Evolutionary conservation across 192 early-diverging fungal genomes (phyloP).

Genomic region (Linnemannia hyalina): DNA sequence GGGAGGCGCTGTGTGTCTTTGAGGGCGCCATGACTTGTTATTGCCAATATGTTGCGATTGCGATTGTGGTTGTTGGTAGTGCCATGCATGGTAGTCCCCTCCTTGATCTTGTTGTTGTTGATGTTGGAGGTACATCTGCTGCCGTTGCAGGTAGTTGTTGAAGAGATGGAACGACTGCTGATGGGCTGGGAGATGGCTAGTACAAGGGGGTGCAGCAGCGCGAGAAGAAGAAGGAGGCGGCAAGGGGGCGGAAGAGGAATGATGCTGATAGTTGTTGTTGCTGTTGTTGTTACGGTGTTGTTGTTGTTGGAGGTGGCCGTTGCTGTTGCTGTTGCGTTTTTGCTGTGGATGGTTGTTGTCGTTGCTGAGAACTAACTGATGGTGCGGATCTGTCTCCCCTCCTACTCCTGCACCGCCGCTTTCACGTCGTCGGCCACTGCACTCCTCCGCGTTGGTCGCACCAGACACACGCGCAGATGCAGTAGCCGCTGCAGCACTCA

Average conservation of each 20-base stretch:
- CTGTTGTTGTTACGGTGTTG: neutral
- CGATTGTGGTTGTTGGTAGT: constrained; percentile 1
- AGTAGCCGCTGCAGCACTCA: neutral
- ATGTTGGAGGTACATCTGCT: constrained; percentile 1
- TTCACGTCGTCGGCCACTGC: neutral
- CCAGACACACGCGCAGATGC: neutral
- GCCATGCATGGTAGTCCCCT: neutral
- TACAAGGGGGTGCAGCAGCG: neutral
- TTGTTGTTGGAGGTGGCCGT: neutral
- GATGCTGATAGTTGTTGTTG: constrained; percentile 1
- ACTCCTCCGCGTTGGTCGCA: neutral
- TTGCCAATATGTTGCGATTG: neutral
- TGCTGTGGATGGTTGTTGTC: neutral
- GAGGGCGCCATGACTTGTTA: neutral
- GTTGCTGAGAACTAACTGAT: neutral
- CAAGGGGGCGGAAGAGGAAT: neutral
- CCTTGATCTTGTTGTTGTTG: constrained; percentile 20
- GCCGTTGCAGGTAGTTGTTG: constrained; percentile 29
- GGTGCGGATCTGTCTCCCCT: neutral
- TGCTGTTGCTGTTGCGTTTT: neutral
- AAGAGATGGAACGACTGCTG: constrained; percentile 28
- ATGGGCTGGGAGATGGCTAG: constrained; percentile 26
- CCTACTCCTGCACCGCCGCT: neutral
- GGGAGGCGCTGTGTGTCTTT: neutral
- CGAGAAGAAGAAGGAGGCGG: neutral